These are phyloP conservation scores for Tubosaeta brunneosetosa DNA, from an alignment of 768 basidiomycete species.

Conservation along the genomic window DNA sequence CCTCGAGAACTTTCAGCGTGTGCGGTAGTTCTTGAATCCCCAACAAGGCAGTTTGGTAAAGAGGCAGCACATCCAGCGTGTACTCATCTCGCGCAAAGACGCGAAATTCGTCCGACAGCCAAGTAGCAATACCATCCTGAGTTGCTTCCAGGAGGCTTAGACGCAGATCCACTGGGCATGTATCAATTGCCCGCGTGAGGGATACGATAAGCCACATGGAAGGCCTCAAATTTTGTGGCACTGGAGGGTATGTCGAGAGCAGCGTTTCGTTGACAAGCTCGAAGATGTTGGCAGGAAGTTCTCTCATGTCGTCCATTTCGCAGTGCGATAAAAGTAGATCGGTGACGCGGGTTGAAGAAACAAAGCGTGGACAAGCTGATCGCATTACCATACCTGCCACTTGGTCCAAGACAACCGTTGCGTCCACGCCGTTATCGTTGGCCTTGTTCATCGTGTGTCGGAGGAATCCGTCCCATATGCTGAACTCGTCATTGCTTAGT, in stretches of 20 bases:
- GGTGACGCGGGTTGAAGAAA: conserved; percentile 48
- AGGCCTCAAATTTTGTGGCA: conserved; percentile 46
- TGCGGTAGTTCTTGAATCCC: conserved; percentile 46
- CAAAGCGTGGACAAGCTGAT: conserved; percentile 36
- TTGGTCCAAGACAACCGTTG: conserved; percentile 48
- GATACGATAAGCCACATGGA: conserved; percentile 62
- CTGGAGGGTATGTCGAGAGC: conserved; percentile 61
- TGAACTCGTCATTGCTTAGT: conserved; percentile 48
- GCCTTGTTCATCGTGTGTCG: conserved; percentile 49
- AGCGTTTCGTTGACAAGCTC: conserved; percentile 60
- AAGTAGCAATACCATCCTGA: conserved; percentile 52
- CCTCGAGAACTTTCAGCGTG: conserved; percentile 38
- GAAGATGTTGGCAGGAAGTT: conserved; percentile 50
- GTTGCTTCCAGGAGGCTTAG: conserved; percentile 42
- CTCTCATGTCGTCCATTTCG: conserved; percentile 45
- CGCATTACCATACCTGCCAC: conserved; percentile 46
- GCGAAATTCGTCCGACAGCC: conserved; percentile 59
- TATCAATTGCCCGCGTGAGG: conserved; percentile 49
- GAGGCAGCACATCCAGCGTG: conserved; percentile 52
- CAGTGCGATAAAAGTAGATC: conserved; percentile 58
- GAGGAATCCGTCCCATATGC: conserved; percentile 58
- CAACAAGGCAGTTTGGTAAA: conserved; percentile 59
- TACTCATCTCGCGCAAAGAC: conserved; percentile 53
- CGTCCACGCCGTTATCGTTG: conserved; percentile 56
- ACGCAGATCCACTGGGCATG: conserved; percentile 47